Evolutionary conservation across 2,329 filamentous ascomycete species (phyloP).

Genomic region (Epicoccum nigrum): DNA sequence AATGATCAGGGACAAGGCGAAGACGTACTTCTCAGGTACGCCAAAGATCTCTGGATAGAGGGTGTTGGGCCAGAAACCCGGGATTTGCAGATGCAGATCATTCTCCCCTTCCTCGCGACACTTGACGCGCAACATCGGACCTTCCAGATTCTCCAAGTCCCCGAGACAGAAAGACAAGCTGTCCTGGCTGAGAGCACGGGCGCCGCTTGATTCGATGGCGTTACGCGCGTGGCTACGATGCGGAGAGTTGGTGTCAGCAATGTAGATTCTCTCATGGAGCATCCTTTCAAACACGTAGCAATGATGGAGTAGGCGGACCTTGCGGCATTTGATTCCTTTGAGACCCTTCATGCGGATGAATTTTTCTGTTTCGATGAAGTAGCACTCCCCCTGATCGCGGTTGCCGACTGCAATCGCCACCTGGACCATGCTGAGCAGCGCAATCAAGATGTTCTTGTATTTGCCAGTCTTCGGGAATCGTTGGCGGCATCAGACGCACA

Average conservation of each 20-base stretch:
- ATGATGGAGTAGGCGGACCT: slow-evolving; percentile 54
- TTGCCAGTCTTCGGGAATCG: slow-evolving; percentile 47
- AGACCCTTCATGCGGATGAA: slow-evolving; percentile 52
- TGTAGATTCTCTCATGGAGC: slow-evolving; percentile 52
- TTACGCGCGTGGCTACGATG: slow-evolving; percentile 21
- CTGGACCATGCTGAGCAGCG: slow-evolving; percentile 52
- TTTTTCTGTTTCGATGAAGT: slow-evolving; percentile 53
- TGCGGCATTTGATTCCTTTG: slow-evolving; percentile 49
- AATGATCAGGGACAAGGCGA: slow-evolving; percentile 42
- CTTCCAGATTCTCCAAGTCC: slow-evolving; percentile 39
- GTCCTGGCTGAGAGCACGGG: slow-evolving; percentile 35
- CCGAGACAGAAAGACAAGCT: slow-evolving; percentile 43
- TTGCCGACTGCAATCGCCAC: slow-evolving; percentile 45
- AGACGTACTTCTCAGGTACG: slow-evolving; percentile 51
- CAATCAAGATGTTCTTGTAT: slow-evolving; percentile 55
- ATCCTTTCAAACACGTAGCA: slow-evolving; percentile 56
- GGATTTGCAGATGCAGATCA: slow-evolving; percentile 52
- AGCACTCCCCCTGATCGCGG: slow-evolving; percentile 45
- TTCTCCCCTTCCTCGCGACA: slow-evolving; percentile 52
- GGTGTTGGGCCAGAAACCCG: slow-evolving; percentile 50
- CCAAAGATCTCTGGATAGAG: slow-evolving; percentile 56
- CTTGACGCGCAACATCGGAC: slow-evolving; percentile 42
- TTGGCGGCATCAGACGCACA: slow-evolving; percentile 44
- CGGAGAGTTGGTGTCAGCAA: slow-evolving; percentile 10
- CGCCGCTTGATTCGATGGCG: slow-evolving; percentile 23